Base-by-base conservation (phyloP, 495 filamentous ascomycete genomes). In the Trichoderma gamsii region DNA sequence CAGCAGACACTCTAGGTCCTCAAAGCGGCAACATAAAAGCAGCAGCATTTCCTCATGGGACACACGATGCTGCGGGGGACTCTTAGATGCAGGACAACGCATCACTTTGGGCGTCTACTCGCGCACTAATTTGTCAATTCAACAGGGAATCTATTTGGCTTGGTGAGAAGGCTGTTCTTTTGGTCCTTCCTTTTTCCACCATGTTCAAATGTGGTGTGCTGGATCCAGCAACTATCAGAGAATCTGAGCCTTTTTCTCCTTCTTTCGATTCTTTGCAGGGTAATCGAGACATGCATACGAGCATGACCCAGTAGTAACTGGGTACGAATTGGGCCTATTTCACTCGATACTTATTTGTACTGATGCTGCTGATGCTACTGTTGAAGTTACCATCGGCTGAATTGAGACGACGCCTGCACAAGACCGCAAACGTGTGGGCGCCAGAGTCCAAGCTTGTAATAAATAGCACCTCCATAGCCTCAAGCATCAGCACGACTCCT, bases 81-180 rank as follows among this genome's bases (percentile, higher is more conserved):
- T 12, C 56, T 18, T 61, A 4, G 56, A 61, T 21, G 56, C 56
- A 61, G 56, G 56, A 61, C 56, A 61, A 61, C 56, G 56, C 56
- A 61, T 61, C 56, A 32, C 15, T 25, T 12, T 38, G 35, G 1
- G 56, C 12, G 1, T 61, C 16, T 7, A 16, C 11, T 21, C 1
- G 23, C 21, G n/a, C 6, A 6, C 49, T 32, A 11, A 61, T 61
- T 61, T 25, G 56, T 35, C 56, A 32, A 1, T 9, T 12, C 23
- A 32, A 25, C 27, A 61, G 25, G 23, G 56, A 25, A n/a, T 7
- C 35, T 38, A 38, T 38, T 38, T 38, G 35, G 35, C 0, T 38
- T 56, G 21, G 2, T 27, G 21, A 9, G 23, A 59, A 5, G 9
- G 6, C 23, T 9, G 2, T 27, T 27, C 27, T 29, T 59, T 29